A percentile compares a stretch with the other conserved stretches of the same genome.
Evolutionary conservation across 345 rosid species (phyloP).

Genomic region (Eucalyptus pauciflora): DNA sequence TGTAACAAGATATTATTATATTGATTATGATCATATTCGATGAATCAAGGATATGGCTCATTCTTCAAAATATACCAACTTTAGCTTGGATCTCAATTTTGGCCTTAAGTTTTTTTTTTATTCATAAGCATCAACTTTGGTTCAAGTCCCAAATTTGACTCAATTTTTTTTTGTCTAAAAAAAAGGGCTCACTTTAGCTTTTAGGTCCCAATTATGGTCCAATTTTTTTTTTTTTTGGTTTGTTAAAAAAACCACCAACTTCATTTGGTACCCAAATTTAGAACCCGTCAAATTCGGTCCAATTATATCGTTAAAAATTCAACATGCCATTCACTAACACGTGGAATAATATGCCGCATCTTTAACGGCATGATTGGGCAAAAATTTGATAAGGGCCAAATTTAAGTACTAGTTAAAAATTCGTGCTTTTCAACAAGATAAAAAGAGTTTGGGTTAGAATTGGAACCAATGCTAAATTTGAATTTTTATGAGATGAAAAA

Average conservation of each 20-base stretch:
- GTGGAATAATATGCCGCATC: background rate
- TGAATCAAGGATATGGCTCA: background rate
- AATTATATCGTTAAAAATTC: background rate
- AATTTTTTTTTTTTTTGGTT: background rate
- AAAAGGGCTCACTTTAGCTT: background rate
- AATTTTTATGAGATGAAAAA: background rate
- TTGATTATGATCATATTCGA: background rate
- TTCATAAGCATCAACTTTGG: background rate
- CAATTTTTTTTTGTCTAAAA: background rate
- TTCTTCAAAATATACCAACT: background rate
- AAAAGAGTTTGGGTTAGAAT: background rate
- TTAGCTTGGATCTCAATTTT: background rate
- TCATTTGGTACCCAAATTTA: background rate
- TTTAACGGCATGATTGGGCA: background rate
- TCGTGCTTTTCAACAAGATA: fast-evolving
- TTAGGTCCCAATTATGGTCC: fast-evolving
- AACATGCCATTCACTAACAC: background rate
- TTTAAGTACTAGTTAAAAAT: background rate
- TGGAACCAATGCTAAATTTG: background rate
- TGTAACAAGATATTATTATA: background rate
- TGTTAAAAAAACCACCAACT: background rate
- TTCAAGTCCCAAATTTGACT: background rate
- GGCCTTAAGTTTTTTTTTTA: background rate
- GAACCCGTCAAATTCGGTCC: background rate
- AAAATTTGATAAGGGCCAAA: background rate